Evolutionary conservation across 805 yeast genomes (phyloP).

Genomic region (Sugiyamaella americana): DNA sequence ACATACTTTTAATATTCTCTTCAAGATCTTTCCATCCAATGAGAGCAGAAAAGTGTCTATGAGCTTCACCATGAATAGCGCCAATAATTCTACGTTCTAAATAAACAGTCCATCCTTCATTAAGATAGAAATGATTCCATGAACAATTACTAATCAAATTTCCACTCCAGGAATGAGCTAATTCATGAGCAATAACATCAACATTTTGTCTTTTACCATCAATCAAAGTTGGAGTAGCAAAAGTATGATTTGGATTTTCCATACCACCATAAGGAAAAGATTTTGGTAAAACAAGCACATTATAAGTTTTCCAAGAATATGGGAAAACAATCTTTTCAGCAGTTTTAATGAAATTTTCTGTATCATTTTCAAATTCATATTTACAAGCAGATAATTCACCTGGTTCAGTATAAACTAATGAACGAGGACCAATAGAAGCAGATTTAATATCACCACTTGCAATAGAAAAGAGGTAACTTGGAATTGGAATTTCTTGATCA

Average conservation of each 20-base stretch:
- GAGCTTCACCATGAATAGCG: constrained; percentile 67
- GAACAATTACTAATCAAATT: constrained; percentile 84
- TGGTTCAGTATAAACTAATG: constrained; percentile 77
- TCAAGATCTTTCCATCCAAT: constrained; percentile 85
- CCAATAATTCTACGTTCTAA: constrained; percentile 79
- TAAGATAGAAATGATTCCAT: constrained; percentile 92
- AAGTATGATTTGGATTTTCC: constrained; percentile 90
- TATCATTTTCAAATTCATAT: constrained; percentile 72
- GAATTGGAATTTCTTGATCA: constrained; percentile 75
- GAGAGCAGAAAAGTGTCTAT: constrained; percentile 74
- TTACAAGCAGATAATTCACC: constrained; percentile 58
- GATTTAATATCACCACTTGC: constrained; percentile 74
- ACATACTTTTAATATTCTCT: constrained; percentile 61
- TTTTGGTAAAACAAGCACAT: constrained; percentile 72
- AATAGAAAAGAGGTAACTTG: constrained; percentile 75
- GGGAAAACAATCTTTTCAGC: constrained; percentile 73
- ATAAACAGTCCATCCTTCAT: constrained; percentile 96
- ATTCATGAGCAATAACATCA: constrained; percentile 87
- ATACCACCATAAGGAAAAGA: constrained; percentile 87
- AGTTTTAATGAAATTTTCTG: constrained; percentile 65
- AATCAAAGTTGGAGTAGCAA: constrained; percentile 83
- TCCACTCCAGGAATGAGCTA: constrained; percentile 92
- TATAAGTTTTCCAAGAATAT: constrained; percentile 82
- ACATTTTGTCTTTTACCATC: constrained; percentile 81
- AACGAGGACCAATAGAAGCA: constrained; percentile 77